Evolutionary conservation across 2,329 filamentous ascomycete genomes (phyloP).

Genomic region (Cryphonectria carpinicola): DNA sequence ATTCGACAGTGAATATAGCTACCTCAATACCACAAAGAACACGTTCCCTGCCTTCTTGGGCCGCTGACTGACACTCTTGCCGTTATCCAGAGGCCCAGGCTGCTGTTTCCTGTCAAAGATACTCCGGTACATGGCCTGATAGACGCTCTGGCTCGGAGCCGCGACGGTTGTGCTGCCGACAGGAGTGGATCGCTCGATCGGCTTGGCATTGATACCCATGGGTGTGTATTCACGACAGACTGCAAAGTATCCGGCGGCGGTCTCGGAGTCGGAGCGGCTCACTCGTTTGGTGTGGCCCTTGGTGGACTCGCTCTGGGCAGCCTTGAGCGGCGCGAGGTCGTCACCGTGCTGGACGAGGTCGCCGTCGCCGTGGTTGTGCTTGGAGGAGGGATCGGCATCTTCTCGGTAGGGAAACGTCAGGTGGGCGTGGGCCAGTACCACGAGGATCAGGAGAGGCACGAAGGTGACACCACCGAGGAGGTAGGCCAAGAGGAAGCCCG

Average conservation of each 20-base stretch:
- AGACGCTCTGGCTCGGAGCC: slow-evolving; percentile 87
- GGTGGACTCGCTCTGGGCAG: slow-evolving; percentile 60
- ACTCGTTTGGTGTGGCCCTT: slow-evolving; percentile 59
- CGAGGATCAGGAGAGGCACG: slow-evolving; percentile 69
- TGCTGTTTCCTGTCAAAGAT: slow-evolving; percentile 81
- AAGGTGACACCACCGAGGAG: slow-evolving; percentile 87
- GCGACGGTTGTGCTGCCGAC: slow-evolving; percentile 75
- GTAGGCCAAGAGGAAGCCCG: slow-evolving; percentile 73
- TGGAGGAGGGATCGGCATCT: slow-evolving; percentile 39
- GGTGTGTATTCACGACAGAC: slow-evolving; percentile 92
- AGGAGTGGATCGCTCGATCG: slow-evolving; percentile 82
- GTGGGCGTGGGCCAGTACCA: slow-evolving; percentile 69
- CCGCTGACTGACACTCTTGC: slow-evolving; percentile 53
- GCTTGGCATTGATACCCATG: slow-evolving; percentile 89
- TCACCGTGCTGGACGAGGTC: slow-evolving; percentile 63
- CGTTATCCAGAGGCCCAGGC: slow-evolving; percentile 52
- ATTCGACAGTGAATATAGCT: slow-evolving; percentile 36
- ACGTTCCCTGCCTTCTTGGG: slow-evolving; percentile 78
- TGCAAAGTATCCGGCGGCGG: slow-evolving; percentile 91
- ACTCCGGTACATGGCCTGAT: slow-evolving; percentile 96
- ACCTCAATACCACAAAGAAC: slow-evolving; percentile 91
- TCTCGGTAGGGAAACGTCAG: slow-evolving; percentile 64
- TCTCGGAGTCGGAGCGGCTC: slow-evolving; percentile 67
- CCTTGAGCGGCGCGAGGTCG: slow-evolving; percentile 66
- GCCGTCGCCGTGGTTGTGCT: slow-evolving; percentile 40